Evolutionary conservation across 208 protist species (phyloP), one percentile per base, ranked within the genome.

Genomic region (Wallacemonas collosoma): DNA sequence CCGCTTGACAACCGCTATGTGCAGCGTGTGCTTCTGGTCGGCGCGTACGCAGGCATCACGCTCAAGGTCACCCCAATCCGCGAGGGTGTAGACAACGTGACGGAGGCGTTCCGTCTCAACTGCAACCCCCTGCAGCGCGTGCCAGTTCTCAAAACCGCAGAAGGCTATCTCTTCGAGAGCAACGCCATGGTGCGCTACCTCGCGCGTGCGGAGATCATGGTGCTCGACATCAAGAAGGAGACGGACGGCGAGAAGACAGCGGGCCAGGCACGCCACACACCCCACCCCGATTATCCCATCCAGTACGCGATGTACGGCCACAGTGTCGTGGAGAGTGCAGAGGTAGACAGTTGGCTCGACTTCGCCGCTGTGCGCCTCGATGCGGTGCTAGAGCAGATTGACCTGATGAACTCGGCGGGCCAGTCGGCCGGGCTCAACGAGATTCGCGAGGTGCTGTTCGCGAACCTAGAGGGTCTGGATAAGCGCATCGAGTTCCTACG

Each of bases 311-410:
- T 95, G 70, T 94, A 93, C 65, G 91, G 91, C 41, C 76, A 86
- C 66, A 90, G 72, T 15, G 64, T 83, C 14, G 61, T 81, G 0
- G 88, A 95, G 72, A 80, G 77, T 55, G 81, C 82, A 17, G 76
- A 86, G 71, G 85, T 93, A 15, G 91, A 95, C 78, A 77, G 77
- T 63, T 95, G 91, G 91, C 64, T 95, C 48, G 91, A 94, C 76
- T 95, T 90, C 65, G 77, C 81, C 1, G 26, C 80, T 35, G 83
- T 67, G 15, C 80, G 81, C 61, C 36, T 95, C 9, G 87, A 91
- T 66, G 50, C 74, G 26, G 69, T 83, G 61, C 41, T 79, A 12
- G 41, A 62, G 11, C 75, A 61, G 44, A 72, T 83, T 38, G 77
- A 82, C 68, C 50, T 61, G 40, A 70, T 60, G 50, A 26, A 40